Conservation (phyloP, 2,329 filamentous ascomycete species). For the Phialocephala sp. region DNA sequence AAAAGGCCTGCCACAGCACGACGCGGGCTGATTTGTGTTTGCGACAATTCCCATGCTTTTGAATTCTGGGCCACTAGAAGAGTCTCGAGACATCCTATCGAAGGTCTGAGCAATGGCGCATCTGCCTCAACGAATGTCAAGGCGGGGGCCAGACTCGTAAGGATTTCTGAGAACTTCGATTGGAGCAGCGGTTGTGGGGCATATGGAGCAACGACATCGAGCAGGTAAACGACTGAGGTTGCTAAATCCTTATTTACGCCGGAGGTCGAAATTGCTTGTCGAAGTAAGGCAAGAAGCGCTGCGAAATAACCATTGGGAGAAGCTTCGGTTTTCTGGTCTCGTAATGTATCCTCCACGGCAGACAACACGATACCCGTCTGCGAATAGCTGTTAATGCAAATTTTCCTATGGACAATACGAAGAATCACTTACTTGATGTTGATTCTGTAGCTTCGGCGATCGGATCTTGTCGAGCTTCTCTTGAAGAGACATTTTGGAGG, state of each 20-base stretch:
- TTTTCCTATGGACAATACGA: background rate
- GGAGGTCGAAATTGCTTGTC: constrained; percentile 70
- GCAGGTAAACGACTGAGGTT: constrained; percentile 89
- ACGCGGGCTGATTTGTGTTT: constrained; percentile 82
- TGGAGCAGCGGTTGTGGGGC: constrained; percentile 86
- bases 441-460: constrained; percentile 93
- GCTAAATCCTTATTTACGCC: constrained; percentile 82
- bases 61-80: constrained; percentile 88
- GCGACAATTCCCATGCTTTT: constrained; percentile 83
- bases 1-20: constrained; percentile 86
- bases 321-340: constrained; percentile 81
- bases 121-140: constrained; percentile 82
- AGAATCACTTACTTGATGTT: constrained; percentile 74
- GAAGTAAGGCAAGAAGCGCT: constrained; percentile 86
- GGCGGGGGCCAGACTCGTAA: constrained; percentile 83
- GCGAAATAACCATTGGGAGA: constrained; percentile 94
- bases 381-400: constrained; percentile 18
- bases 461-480: constrained; percentile 98
- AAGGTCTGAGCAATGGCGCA: constrained; percentile 82
- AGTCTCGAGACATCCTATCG: constrained; percentile 93
- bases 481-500: constrained; percentile 65
- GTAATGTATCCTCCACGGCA: constrained; percentile 90
- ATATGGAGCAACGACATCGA: constrained; percentile 88
- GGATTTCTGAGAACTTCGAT: constrained; percentile 93
- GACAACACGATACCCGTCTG: constrained; percentile 86